phyloP scores from a whole-genome alignment of 305 asterid genomes.

The Fraxinus sp. region DNA sequence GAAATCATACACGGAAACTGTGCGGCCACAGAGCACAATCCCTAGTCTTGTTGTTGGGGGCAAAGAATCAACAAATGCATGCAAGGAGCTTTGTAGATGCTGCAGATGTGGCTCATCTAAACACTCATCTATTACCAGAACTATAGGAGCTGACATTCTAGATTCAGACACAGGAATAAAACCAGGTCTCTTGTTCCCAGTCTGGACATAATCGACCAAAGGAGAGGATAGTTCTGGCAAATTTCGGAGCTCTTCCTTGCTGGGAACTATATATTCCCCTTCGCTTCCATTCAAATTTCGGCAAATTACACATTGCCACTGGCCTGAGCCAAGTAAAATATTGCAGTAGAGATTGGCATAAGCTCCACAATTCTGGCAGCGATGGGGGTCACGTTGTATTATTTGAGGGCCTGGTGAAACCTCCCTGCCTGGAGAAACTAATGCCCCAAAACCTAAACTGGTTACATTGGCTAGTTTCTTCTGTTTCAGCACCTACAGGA shows the following conservation, averaged over 20 bases:
- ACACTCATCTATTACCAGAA: constrained; percentile 90
- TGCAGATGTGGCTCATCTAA: constrained; percentile 88
- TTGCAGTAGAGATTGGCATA: constrained; percentile 90
- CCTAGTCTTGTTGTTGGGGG: constrained; percentile 74
- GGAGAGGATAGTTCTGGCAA: constrained; percentile 77
- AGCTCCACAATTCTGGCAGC: constrained; percentile 89
- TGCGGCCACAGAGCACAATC: constrained; percentile 68
- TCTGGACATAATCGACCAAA: constrained; percentile 75
- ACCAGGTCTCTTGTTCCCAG: constrained; percentile 73
- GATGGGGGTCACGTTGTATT: constrained; percentile 82
- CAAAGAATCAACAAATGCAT: constrained; percentile 76
- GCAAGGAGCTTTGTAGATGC: constrained; percentile 78
- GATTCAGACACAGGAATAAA: constrained; percentile 77
- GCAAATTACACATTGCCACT: constrained; percentile 96
- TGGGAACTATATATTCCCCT: constrained; percentile 80
- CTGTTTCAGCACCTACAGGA: constrained; percentile 73
- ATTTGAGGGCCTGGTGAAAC: constrained; percentile 83
- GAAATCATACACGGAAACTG: constrained; percentile 82
- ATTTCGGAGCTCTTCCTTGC: constrained; percentile 76
- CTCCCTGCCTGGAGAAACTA: constrained; percentile 85
- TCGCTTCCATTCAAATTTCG: constrained; percentile 82
- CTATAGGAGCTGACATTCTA: constrained; percentile 69
- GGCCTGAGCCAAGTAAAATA: constrained; percentile 82
- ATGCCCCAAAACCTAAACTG: constrained; percentile 91
- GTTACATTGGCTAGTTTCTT: constrained; percentile 76